A percentile compares a stretch with the other conserved stretches of the same genome.
Conservation (phyloP, 2,329 filamentous ascomycete genomes). For the Botrytis medusae region DNA sequence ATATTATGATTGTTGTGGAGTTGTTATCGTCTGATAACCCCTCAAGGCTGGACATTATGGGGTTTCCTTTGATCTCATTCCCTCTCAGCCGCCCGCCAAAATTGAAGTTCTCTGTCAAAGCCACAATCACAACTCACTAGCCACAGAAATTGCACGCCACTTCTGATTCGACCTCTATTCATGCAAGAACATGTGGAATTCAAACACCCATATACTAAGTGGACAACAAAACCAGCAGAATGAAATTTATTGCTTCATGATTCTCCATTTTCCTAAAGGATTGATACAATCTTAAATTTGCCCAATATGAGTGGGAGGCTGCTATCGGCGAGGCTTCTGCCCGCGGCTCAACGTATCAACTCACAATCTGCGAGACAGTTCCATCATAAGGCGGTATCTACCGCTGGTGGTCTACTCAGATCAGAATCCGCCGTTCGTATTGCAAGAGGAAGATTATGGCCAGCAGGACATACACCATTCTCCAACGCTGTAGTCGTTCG, state of each 20-base stretch:
- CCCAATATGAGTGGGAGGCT: slow-evolving; percentile 51
- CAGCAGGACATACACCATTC: slow-evolving; percentile 73
- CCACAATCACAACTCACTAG: background rate
- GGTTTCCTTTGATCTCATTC: background rate
- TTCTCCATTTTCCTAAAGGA: slow-evolving; percentile 9
- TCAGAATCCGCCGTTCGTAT: slow-evolving; percentile 62
- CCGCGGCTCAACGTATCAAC: slow-evolving; percentile 61
- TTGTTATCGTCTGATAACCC: slow-evolving; percentile 4
- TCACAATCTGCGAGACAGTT: slow-evolving; percentile 60
- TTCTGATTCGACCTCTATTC: slow-evolving; percentile 22
- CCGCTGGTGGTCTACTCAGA: slow-evolving; percentile 67
- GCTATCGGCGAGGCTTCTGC: slow-evolving; percentile 69
- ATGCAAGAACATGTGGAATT: slow-evolving; percentile 18
- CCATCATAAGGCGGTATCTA: slow-evolving; percentile 55
- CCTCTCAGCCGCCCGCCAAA: background rate
- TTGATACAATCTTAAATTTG: slow-evolving; percentile 26
- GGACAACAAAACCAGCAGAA: slow-evolving; percentile 22
- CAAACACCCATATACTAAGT: slow-evolving; percentile 9
- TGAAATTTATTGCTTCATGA: slow-evolving; percentile 18
- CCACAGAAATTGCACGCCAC: slow-evolving; percentile 29
- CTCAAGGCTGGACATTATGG: slow-evolving; percentile 5
- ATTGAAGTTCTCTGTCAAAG: background rate
- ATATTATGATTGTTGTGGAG: slow-evolving; percentile 7
- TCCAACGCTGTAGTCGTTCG: slow-evolving; percentile 72
- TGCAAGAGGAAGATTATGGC: slow-evolving; percentile 67